Base-by-base conservation (phyloP, 1,284 basidiomycete genomes). In the Ceratobasidium sp. region DNA sequence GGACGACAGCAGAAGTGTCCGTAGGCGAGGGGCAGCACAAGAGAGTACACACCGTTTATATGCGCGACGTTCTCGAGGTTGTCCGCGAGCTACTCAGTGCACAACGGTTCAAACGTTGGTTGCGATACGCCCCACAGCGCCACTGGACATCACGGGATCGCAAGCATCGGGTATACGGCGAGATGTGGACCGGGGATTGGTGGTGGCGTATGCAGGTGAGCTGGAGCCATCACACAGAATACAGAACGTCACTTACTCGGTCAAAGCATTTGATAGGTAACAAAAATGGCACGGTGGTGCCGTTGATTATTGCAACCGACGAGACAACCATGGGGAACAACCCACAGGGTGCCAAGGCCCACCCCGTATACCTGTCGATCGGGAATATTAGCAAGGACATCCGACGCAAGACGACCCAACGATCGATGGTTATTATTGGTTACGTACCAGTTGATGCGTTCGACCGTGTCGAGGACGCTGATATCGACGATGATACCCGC, bases 301-400 rank as follows among this genome's bases (percentile, higher is more conserved):
- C 54, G 16, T n/a, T 58, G 8, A 58, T 58, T 11, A 21, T 58
- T 21, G 33, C 30, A 3, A 14, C 16, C 5, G 54, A 58, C 36
- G 33, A 58, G 18, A 58, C 54, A 3, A 38, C 30, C 4, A 16
- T 58, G 1, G 21, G 33, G 7, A 58, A 58, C 30, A 58, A 58
- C 33, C 16, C 36, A 3, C 2, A 21, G 0, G 54, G 54, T 9
- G 7, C 30, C 16, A 58, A 58, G 16, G 54, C 16, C 30, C 33
- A 58, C n/a, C 54, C 33, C 18, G 3, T 58, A 1, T 58, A 58
- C 30, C 54, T 70, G 16, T 36, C 54, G 12, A 60, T 73, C 11
- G 66, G 72, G 3, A 73, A 71, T n/a, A 70, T 73, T 30, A 60
- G 54, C 23, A 73, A 73, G 25, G 8, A 4, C 18, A 18, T 60